These are phyloP conservation scores for Penicillium turbatum DNA, from an alignment of 495 filamentous ascomycete species.

Conservation along the genomic window DNA sequence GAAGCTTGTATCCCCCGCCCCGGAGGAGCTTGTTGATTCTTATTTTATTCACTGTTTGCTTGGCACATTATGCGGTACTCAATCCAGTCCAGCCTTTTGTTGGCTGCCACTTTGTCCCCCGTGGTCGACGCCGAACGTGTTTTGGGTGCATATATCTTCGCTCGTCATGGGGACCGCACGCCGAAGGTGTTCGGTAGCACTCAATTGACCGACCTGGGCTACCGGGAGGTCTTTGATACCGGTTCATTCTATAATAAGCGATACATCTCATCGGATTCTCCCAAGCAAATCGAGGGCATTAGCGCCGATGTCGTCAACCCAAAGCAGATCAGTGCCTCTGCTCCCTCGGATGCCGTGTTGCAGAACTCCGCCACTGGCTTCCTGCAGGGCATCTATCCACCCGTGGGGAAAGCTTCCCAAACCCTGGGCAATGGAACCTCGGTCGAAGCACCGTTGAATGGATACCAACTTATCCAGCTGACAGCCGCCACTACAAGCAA, in stretches of 20 bases:
- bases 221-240: constrained; percentile 55
- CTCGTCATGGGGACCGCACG: constrained; percentile 62
- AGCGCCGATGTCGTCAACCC: constrained; percentile 52
- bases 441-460: constrained; percentile 51
- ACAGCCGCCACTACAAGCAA: constrained; percentile 35
- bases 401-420: constrained; percentile 41
- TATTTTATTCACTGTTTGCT: neutral
- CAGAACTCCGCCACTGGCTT: constrained; percentile 56
- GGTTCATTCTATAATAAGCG: constrained; percentile 59
- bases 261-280: constrained; percentile 51
- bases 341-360: constrained; percentile 58
- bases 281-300: constrained; percentile 54
- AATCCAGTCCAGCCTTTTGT: constrained; percentile 27
- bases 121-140: constrained; percentile 54
- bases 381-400: constrained; percentile 61
- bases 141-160: constrained; percentile 59
- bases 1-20: neutral
- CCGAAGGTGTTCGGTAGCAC: constrained; percentile 50
- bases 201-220: constrained; percentile 56
- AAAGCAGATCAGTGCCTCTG: constrained; percentile 53
- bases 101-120: constrained; percentile 30
- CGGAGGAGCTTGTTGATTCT: neutral
- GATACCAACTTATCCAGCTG: constrained; percentile 60
- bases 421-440: constrained; percentile 50
- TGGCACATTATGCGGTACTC: constrained; percentile 29